These are phyloP conservation scores for Ogataea paraovalis DNA, from an alignment of 805 yeast genomes.

Conservation along the genomic window DNA sequence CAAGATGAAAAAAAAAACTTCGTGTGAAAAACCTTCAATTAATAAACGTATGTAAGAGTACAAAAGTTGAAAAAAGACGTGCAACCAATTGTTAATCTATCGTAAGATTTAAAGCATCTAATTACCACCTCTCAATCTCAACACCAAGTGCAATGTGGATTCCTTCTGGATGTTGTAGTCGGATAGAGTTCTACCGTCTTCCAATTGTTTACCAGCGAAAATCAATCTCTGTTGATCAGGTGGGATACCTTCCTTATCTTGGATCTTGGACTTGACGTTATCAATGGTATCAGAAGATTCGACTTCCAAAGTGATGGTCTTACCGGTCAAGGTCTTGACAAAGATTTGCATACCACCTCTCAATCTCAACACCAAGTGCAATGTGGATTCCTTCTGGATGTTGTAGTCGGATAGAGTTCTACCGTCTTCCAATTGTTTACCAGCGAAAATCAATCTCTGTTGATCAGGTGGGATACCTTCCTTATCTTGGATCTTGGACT, in stretches of 20 bases:
- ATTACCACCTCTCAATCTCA: conserved; percentile 97
- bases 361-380: conserved; percentile 94
- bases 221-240: conserved; percentile 85
- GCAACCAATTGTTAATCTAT: not conserved
- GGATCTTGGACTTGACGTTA: conserved; percentile 97
- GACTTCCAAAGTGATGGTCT: conserved; percentile 96
- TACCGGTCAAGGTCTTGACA: conserved; percentile 25
- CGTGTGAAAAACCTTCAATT: not conserved
- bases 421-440: conserved; percentile 95
- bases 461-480: conserved; percentile 98
- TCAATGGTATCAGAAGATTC: conserved; percentile 98
- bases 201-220: not conserved
- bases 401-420: conserved; percentile 96
- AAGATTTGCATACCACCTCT: conserved; percentile 37
- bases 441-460: conserved; percentile 95
- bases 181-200: conserved; percentile 78
- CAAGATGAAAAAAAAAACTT: not conserved
- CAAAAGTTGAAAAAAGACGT: not conserved
- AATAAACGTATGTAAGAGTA: not conserved
- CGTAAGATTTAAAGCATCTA: conserved; percentile 27
- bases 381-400: conserved; percentile 96
- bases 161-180: conserved; percentile 99
- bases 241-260: conserved; percentile 99
- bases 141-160: conserved; percentile 93
- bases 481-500: conserved; percentile 94